Conservation (phyloP, 495 filamentous ascomycete species). For the Penicillium cosmopolitanum region DNA sequence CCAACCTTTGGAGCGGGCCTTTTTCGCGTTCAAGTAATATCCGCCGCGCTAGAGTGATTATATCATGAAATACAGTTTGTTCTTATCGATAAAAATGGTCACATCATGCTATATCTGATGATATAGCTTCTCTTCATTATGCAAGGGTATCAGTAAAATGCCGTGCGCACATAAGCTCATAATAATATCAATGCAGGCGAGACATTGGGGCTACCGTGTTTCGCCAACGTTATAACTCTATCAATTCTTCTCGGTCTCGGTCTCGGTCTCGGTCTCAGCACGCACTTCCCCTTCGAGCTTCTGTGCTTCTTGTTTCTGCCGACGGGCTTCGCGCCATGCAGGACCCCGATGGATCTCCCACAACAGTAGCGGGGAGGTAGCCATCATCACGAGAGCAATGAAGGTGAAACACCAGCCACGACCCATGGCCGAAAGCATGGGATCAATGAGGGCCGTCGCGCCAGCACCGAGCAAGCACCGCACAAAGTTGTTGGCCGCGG, state of each 20-base stretch:
- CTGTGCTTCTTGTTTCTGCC: slow-evolving; percentile 25
- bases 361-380: slow-evolving; percentile 56
- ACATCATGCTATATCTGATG: neutral
- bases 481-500: slow-evolving; percentile 72
- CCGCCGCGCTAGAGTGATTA: neutral
- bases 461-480: slow-evolving; percentile 70
- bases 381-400: slow-evolving; percentile 56
- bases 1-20: slow-evolving; percentile 72
- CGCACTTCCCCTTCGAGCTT: slow-evolving; percentile 7
- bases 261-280: slow-evolving; percentile 1
- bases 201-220: too few species aligned
- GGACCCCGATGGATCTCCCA: slow-evolving; percentile 49
- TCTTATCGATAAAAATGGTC: neutral
- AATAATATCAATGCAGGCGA: too few species aligned
- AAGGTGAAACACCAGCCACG: slow-evolving; percentile 73
- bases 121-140: neutral
- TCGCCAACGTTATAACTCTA: neutral
- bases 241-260: slow-evolving; percentile 8
- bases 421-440: slow-evolving; percentile 68
- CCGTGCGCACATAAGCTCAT: neutral
- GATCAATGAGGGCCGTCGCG: slow-evolving; percentile 64
- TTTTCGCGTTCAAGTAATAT: slow-evolving; percentile 49
- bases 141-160: neutral
- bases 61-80: slow-evolving; percentile 3
- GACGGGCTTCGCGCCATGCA: slow-evolving; percentile 51